These are phyloP conservation scores for Xylaria castorea DNA, from an alignment of 495 filamentous ascomycete genomes.

Conservation along the genomic window DNA sequence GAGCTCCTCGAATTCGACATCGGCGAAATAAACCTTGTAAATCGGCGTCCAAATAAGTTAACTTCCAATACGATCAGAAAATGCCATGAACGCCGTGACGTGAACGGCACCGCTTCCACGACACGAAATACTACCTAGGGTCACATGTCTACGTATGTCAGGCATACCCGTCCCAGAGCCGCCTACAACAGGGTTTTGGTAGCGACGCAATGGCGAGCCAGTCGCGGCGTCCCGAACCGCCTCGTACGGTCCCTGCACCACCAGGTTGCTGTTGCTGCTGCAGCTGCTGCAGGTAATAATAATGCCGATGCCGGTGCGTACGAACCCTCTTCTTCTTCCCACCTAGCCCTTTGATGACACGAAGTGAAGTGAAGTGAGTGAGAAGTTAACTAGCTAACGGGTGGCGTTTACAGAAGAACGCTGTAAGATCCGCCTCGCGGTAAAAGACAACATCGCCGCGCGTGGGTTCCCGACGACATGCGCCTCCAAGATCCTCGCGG, in stretches of 20 bases:
- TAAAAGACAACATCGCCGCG: slow-evolving; percentile 89
- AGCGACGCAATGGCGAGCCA: slow-evolving; percentile 31
- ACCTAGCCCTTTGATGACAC: not conserved
- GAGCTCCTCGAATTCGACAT: not conserved
- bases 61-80: not conserved
- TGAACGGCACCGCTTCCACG: slow-evolving; percentile 15
- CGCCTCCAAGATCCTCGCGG: slow-evolving; percentile 75
- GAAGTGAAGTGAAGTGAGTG: too few relatives aligned
- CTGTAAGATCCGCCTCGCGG: slow-evolving; percentile 56
- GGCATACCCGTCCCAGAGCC: slow-evolving; percentile 37
- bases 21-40: not conserved
- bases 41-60: not conserved
- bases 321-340: not conserved
- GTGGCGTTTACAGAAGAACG: not conserved
- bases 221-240: not conserved
- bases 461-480: slow-evolving; percentile 75
- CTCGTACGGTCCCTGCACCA: slow-evolving; percentile 31
- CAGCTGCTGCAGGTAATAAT: not conserved
- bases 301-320: not conserved
- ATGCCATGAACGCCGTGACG: not conserved
- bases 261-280: not conserved
- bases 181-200: slow-evolving; percentile 36
- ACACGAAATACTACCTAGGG: slow-evolving; percentile 28
- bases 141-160: slow-evolving; percentile 45
- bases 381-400: not conserved